These are phyloP conservation scores for Epichloe scottii DNA, from an alignment of 2,329 filamentous ascomycete species.

Conservation along the genomic window DNA sequence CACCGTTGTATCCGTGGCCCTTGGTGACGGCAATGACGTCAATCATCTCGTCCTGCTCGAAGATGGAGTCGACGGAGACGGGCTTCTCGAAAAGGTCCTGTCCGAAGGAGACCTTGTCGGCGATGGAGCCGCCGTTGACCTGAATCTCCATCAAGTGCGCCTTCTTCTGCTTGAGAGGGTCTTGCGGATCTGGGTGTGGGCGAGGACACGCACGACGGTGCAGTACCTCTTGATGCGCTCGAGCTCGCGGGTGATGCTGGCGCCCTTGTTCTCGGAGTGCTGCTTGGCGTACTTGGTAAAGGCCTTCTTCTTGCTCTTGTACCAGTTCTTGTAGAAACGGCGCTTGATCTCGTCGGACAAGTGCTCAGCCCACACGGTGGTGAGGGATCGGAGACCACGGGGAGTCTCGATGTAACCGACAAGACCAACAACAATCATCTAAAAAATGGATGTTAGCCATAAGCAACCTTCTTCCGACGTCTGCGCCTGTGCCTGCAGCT, in stretches of 20 bases:
- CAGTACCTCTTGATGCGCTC: conserved; percentile 99
- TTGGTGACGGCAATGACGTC: conserved; percentile 99
- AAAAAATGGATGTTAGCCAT: conserved; percentile 52
- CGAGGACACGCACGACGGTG: conserved; percentile 96
- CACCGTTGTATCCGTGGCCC: conserved; percentile 97
- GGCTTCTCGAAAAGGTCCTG: conserved; percentile 98
- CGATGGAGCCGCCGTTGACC: conserved; percentile 91
- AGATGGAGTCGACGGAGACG: conserved; percentile 82
- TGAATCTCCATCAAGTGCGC: conserved; percentile 99
- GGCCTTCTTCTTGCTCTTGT: conserved; percentile 99
- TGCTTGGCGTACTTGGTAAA: conserved; percentile 99
- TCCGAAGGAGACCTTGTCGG: conserved; percentile 95
- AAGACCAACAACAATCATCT: conserved; percentile 99
- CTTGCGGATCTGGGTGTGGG: conserved; percentile 98
- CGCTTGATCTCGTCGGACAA: conserved; percentile 97
- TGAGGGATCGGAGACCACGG: conserved; percentile 97
- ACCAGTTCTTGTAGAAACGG: conserved; percentile 99
- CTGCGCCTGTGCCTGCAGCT: too few species aligned
- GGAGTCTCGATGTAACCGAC: conserved; percentile 99
- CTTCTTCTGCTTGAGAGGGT: conserved; percentile 99
- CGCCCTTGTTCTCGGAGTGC: conserved; percentile 86
- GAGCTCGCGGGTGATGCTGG: conserved; percentile 89
- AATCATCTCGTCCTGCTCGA: conserved; percentile 99
- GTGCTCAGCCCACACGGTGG: conserved; percentile 99
- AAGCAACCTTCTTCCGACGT: conserved; percentile 31